Base-by-base conservation (phyloP, 2,329 filamentous ascomycete genomes). In the Aspergillus sojae region DNA sequence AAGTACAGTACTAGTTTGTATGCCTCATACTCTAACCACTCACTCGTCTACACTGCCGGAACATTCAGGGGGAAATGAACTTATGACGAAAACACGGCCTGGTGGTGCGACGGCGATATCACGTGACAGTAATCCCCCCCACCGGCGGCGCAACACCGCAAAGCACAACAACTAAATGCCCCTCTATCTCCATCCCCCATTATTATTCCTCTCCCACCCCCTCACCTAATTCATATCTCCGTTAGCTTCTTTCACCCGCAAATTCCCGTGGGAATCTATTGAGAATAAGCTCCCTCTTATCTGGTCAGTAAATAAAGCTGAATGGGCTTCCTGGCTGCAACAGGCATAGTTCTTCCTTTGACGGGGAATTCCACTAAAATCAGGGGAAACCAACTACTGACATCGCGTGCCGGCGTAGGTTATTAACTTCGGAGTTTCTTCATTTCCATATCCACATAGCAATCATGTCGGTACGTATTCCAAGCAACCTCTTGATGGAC, bases 391-490 rank as follows among this genome's bases (percentile, higher is more conserved):
- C 61, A 57, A 57, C 58, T 58, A 68, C 73, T 76, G 67, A 77
- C 71, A 74, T 72, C 68, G 72, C 70, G 67, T 74, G 69, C 65
- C 62, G 67, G 63, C 58, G 62, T 71, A 74, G 71, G 61, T 69
- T 69, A 70, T 68, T 67, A 55, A 65, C 63, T 64, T 57, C 63
- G 63, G 60, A 57, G 62, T 65, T 67, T 68, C 66, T 61, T 65
- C 55, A 65, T 60, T 59, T 65, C 62, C 63, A 60, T 62, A 69
- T 66, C 66, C 62, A 68, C 65, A 68, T 52, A 60, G 66, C 68
- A 73, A 75, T 57, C 67, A 77, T 77, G 75, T 77, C 75, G 67
- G 75, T 77, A 58, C 21, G 75, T 76, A 68, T 66, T 50, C 57
- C 62, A 19, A 6, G 26, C 46, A 34, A 5, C 23, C 1, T 19